These are phyloP conservation scores for Fomitopsis palustris DNA, from an alignment of 1,284 basidiomycete genomes.

Conservation along the genomic window DNA sequence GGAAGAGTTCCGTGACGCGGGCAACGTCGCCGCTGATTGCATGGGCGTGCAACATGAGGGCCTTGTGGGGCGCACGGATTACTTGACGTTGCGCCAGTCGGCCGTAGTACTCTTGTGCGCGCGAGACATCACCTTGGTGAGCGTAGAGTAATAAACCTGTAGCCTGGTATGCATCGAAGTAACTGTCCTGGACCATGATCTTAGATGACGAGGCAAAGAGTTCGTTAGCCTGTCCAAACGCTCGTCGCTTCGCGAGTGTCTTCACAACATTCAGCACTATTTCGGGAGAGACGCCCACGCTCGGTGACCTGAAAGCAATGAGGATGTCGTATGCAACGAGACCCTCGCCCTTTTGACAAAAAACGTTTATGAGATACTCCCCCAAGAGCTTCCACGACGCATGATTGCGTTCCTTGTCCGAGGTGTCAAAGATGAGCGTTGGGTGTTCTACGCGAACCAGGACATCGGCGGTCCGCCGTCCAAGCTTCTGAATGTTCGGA, in stretches of 20 bases:
- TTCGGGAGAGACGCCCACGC: constrained; percentile 26
- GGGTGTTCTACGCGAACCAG: constrained; percentile 36
- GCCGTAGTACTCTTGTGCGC: constrained; percentile 42
- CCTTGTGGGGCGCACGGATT: constrained; percentile 31
- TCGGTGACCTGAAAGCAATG: constrained; percentile 37
- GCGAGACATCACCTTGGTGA: constrained; percentile 44
- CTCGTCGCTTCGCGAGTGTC: constrained; percentile 39
- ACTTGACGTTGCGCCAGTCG: constrained; percentile 30
- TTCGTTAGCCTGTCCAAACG: constrained; percentile 40
- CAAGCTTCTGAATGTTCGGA: not conserved
- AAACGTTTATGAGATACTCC: constrained; percentile 38
- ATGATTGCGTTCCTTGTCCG: no score
- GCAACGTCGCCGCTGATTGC: constrained; percentile 42
- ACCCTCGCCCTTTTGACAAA: constrained; percentile 29
- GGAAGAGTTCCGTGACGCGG: constrained; percentile 49
- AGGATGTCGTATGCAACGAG: no score
- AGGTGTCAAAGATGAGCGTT: constrained; percentile 29
- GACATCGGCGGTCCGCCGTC: constrained; percentile 24
- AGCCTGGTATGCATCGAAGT: constrained; percentile 32
- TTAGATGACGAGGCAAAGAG: constrained; percentile 31
- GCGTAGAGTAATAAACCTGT: constrained; percentile 51
- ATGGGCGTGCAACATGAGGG: constrained; percentile 51
- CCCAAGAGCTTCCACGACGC: no score
- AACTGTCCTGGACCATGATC: constrained; percentile 8
- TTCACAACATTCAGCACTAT: constrained; percentile 39